Evolutionary conservation across 139 green algal genomes (phyloP), one percentile per base, ranked within the genome.

Genomic region (Micractinium conductrix): DNA sequence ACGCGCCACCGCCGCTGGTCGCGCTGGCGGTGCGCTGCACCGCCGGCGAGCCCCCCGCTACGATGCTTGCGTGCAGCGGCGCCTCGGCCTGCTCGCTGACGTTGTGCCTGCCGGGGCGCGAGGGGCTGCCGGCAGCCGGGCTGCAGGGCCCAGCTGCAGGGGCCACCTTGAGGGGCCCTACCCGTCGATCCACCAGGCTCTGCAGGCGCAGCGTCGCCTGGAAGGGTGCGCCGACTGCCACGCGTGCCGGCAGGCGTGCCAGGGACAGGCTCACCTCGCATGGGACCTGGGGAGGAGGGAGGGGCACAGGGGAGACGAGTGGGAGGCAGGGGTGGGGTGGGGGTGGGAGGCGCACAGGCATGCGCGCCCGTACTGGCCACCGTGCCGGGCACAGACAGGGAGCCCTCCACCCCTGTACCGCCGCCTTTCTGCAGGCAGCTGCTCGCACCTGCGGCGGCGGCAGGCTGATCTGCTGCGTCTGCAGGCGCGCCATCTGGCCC

Each of bases 381-480:
- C 2, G 26, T 12, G 58, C 58, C 58, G 30, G 58, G 2, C 33
- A 5, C 33, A 10, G 26, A 68, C 22, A 68, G 19, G 4, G 19
- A 10, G 60, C 73, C n/a, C 30, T 22, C 30, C 16, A 48, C 5
- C 30, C 42, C 73, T 45, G 8, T 9, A 12, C 30, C n/a, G n/a
- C 14, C 33, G 12, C 16, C 16, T 7, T 1, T 28, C 40, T 33
- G 2, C 26, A 37, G 19, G 2, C 19, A 19, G 19, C 53, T 22
- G 53, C 53, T n/a, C 35, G 35, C 48, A 67, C 33, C 45, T 44
- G 74, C 58, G 42, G 48, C n/a, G 37, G 45, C 0, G 80, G 50
- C 17, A 78, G 53, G 69, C 73, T 55, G 70, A 95, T 95, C 42
- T 85, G 82, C 83, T 95, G 92, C 5, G 92, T 95, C 85, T 95